Evolutionary conservation across 202 grass and related monocot species (phyloP).

Genomic region (Setaria viridis): DNA sequence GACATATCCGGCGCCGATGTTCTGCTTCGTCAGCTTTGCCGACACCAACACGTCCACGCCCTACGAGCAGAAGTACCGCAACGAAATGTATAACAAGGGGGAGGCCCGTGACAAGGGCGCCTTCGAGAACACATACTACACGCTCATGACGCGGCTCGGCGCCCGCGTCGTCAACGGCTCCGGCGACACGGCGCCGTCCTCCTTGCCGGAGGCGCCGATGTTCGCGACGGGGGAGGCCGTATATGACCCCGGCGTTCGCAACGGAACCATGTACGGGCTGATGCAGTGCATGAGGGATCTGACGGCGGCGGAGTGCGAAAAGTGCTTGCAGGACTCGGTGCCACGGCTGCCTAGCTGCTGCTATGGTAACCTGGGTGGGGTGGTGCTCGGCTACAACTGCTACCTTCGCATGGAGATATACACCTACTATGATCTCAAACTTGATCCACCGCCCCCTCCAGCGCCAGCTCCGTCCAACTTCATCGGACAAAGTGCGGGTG

Average conservation of each 20-base stretch:
- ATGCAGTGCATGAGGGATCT: conserved; percentile 54
- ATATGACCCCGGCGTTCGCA: not conserved
- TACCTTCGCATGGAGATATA: conserved; percentile 47
- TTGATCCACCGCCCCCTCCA: too few relatives aligned
- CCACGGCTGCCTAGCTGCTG: conserved; percentile 6
- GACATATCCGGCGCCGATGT: too few relatives aligned
- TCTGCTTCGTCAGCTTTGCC: too few relatives aligned
- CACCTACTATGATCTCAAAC: not conserved
- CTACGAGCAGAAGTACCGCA: too few relatives aligned
- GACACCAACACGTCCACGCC: too few relatives aligned
- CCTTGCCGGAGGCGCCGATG: not conserved
- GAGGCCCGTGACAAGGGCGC: conserved; percentile 2
- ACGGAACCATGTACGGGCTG: conserved; percentile 48
- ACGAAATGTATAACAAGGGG: too few relatives aligned
- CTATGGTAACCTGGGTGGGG: not conserved
- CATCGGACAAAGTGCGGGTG: too few relatives aligned
- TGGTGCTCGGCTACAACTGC: conserved; percentile 44
- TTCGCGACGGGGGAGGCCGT: conserved; percentile 41
- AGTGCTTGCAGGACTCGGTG: conserved; percentile 40
- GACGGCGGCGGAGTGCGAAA: conserved; percentile 31
- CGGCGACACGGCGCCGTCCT: not conserved
- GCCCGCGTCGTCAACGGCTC: not conserved
- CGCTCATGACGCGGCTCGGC: conserved; percentile 31
- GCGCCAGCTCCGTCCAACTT: too few relatives aligned
- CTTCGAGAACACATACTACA: conserved; percentile 28